phyloP scores from a whole-genome alignment of 129 eudicot genomes.

The Flaveria bidentis region DNA sequence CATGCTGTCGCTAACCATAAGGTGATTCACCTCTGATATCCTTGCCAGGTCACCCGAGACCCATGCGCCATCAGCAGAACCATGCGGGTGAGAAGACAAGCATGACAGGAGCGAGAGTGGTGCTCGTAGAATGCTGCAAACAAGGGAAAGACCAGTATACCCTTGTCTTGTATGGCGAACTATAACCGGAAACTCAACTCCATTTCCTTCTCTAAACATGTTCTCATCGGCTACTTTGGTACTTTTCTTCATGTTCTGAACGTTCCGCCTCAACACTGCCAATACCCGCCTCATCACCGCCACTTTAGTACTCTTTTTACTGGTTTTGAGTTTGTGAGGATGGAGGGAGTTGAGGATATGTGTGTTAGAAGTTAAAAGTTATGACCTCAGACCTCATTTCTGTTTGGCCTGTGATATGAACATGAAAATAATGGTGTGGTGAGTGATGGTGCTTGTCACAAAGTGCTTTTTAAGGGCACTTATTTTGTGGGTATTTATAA shows the following conservation, averaged over 20 bases:
- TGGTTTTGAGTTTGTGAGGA: constrained; percentile 29
- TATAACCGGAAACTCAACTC: constrained; percentile 41
- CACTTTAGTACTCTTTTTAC: not conserved
- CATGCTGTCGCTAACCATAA: constrained; percentile 71
- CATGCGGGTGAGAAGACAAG: constrained; percentile 42
- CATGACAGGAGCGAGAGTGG: constrained; percentile 63
- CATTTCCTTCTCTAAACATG: constrained; percentile 49
- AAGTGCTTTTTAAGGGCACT: constrained; percentile 41
- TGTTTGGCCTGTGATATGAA: constrained; percentile 28
- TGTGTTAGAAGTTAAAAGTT: constrained; percentile 19
- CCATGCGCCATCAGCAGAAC: constrained; percentile 57
- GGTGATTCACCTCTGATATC: constrained; percentile 60
- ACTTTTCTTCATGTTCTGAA: constrained; percentile 49
- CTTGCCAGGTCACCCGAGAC: constrained; percentile 49
- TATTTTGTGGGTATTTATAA: constrained; percentile 40
- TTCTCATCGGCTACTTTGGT: constrained; percentile 66
- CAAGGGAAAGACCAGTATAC: constrained; percentile 39
- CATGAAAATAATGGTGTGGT: constrained; percentile 40
- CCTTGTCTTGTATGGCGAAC: constrained; percentile 39
- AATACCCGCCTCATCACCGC: constrained; percentile 39
- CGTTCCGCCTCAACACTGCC: constrained; percentile 43
- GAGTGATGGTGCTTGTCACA: constrained; percentile 59
- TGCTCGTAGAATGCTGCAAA: constrained; percentile 46
- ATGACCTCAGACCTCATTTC: constrained; percentile 16
- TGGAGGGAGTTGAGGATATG: constrained; percentile 29